Base-by-base conservation (phyloP, 148 eudicot species). In the Vaccinium corymbosum region DNA sequence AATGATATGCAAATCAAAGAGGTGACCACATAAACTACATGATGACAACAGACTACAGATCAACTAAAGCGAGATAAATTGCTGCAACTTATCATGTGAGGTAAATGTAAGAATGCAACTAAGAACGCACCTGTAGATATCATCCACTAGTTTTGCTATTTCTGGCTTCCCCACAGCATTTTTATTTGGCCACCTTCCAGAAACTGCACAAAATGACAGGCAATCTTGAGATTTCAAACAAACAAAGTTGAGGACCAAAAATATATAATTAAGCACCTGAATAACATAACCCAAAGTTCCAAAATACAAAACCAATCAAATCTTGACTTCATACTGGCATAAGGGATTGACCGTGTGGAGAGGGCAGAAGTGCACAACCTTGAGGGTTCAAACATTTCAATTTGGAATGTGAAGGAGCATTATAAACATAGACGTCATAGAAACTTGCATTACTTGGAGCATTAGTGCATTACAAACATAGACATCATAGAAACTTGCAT, bases 91-190 rank as follows among this genome's bases (percentile, higher is more conserved):
- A 80, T 46, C 15, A 64, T 64, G 55, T 46, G 51, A 61, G 15
- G 72, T 13, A 46, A 53, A 68, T 50, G 75, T 42, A 10, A 74
- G 13, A 84, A 25, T 84, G 29, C 19, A 46, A 46, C 5, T 51
- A 80, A 32, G 55, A 76, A 27, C 84, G 51, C 84, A 95, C 99
- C 99, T 95, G 94, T 93, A 92, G 76, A 90, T 94, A 83, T 95
- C 98, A 89, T 97, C 98, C 51, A 95, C 95, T 72, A 95, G 84
- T 90, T 89, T 93, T 74, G 94, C 95, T 19, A 95, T 94, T 56
- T 92, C 95, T 86, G 95, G 95, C 94, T 92, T 95, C 42, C 93
- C 88, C 79, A 93, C 85, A 61, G 90, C 90, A 81, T 91, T 89
- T 85, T 90, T 90, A 88, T 95, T 97, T 27, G 95, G 93, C 95